These are phyloP conservation scores for Pseudoscleropodium purum DNA, from an alignment of 225 moss, liverwort and hornwort genomes.

Conservation along the genomic window DNA sequence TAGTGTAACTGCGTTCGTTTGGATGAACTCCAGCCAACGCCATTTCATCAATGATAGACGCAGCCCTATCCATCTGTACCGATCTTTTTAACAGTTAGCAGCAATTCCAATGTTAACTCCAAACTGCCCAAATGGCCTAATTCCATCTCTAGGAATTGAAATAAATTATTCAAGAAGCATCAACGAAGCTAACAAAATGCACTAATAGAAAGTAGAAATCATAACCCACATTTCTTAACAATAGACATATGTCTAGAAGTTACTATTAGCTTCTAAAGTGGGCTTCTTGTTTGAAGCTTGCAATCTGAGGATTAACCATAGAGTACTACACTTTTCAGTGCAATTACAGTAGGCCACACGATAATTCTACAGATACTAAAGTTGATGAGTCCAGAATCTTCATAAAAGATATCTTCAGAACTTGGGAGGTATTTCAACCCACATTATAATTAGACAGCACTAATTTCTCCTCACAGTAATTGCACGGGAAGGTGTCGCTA, in stretches of 20 bases:
- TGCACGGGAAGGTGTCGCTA: neutral
- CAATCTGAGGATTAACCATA: neutral
- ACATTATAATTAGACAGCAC: neutral
- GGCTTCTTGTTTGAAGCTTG: neutral
- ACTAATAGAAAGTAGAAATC: neutral
- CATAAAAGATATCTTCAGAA: neutral
- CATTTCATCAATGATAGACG: slow-evolving; percentile 69
- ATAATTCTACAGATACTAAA: neutral
- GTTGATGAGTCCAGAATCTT: neutral
- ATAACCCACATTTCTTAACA: no score
- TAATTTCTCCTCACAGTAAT: neutral
- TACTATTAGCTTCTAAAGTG: neutral
- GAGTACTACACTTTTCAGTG: neutral
- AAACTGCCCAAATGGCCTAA: no score
- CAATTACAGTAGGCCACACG: neutral
- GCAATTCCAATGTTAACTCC: neutral
- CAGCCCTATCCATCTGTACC: slow-evolving; percentile 59
- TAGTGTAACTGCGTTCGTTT: slow-evolving; percentile 72
- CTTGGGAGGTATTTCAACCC: neutral
- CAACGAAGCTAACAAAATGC: neutral
- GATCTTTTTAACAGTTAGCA: neutral
- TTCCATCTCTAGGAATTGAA: neutral
- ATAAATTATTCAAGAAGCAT: neutral
- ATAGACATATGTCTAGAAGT: neutral
- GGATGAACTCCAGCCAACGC: slow-evolving; percentile 46